Evolutionary conservation across 352 stramenopile species (phyloP).

Genomic region (Phytophthora meadii): DNA sequence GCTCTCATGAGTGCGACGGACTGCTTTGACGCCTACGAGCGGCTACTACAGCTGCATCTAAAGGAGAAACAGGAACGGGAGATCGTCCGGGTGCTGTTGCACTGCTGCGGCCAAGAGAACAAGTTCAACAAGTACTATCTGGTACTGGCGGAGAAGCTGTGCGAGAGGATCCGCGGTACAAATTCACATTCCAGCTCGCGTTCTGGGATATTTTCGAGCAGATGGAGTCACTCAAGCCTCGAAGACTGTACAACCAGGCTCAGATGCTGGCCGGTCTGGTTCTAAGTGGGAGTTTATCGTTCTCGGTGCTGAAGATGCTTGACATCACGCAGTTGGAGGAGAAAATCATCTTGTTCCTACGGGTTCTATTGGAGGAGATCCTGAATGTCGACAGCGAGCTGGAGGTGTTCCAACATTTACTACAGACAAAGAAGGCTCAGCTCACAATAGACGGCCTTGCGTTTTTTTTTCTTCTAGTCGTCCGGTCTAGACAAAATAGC

Average conservation of each 20-base stretch:
- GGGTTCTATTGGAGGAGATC: slow-evolving; percentile 79
- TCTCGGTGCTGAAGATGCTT: slow-evolving; percentile 92
- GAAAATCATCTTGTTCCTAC: slow-evolving; percentile 90
- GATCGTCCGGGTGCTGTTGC: slow-evolving; percentile 94
- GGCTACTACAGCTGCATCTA: slow-evolving; percentile 90
- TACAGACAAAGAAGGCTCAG: too few relatives aligned
- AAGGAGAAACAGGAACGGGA: slow-evolving; percentile 94
- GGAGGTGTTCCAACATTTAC: too few relatives aligned
- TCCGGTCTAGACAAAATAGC: too few relatives aligned
- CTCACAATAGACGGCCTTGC: slow-evolving; percentile 80
- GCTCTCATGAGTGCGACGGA: slow-evolving; percentile 96
- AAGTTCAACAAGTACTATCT: slow-evolving; percentile 97
- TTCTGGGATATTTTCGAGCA: slow-evolving; percentile 99
- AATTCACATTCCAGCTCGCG: slow-evolving; percentile 96
- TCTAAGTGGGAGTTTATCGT: slow-evolving; percentile 61
- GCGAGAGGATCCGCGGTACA: slow-evolving; percentile 94
- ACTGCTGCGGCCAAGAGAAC: slow-evolving; percentile 89
- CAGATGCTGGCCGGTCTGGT: slow-evolving; percentile 87
- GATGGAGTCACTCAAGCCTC: slow-evolving; percentile 74
- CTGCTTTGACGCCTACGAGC: slow-evolving; percentile 96
- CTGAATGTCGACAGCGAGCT: slow-evolving; percentile 71
- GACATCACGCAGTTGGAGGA: slow-evolving; percentile 92
- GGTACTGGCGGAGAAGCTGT: slow-evolving; percentile 93
- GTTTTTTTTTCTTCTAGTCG: slow-evolving; percentile 58
- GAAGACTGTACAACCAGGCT: slow-evolving; percentile 92